Evolutionary conservation across 306 rosid species (phyloP).

Genomic region (Spatholobus suberectus): DNA sequence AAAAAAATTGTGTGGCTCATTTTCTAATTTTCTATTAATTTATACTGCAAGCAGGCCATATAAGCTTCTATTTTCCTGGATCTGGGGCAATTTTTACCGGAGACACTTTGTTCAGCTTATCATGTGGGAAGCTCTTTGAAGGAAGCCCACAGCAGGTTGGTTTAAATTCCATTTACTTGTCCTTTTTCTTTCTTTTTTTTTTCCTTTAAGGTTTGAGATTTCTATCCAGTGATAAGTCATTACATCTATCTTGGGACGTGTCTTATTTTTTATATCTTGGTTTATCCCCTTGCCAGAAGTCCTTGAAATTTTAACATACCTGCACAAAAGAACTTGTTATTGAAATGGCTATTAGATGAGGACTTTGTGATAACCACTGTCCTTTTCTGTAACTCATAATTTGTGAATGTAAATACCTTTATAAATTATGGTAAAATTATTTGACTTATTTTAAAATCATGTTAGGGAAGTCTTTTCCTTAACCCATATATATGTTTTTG

Average conservation of each 20-base stretch:
- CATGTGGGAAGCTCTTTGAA: constrained; percentile 94
- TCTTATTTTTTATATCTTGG: constrained; percentile 5
- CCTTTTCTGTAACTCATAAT: not conserved
- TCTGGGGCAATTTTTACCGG: constrained; percentile 79
- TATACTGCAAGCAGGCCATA: constrained; percentile 66
- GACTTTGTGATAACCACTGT: not conserved
- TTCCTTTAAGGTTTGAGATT: not conserved
- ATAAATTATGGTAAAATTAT: not conserved
- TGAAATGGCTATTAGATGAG: not conserved
- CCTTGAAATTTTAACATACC: constrained; percentile 28
- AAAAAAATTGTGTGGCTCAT: not conserved
- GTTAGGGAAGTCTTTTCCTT: not conserved
- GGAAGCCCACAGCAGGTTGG: constrained; percentile 86
- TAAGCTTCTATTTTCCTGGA: constrained; percentile 87
- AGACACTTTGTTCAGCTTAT: constrained; percentile 90
- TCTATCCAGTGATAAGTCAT: not conserved
- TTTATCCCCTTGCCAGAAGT: constrained; percentile 16
- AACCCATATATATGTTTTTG: not conserved
- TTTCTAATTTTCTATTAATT: constrained; percentile 16
- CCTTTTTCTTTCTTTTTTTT: not conserved
- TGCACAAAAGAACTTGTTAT: constrained; percentile 20
- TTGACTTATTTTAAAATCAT: constrained; percentile 1
- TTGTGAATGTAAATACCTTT: not conserved
- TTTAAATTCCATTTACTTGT: constrained; percentile 18
- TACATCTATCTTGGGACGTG: constrained; percentile 1